Evolutionary conservation across 2,329 filamentous ascomycete genomes (phyloP).

Genomic region (Claviceps pusilla): DNA sequence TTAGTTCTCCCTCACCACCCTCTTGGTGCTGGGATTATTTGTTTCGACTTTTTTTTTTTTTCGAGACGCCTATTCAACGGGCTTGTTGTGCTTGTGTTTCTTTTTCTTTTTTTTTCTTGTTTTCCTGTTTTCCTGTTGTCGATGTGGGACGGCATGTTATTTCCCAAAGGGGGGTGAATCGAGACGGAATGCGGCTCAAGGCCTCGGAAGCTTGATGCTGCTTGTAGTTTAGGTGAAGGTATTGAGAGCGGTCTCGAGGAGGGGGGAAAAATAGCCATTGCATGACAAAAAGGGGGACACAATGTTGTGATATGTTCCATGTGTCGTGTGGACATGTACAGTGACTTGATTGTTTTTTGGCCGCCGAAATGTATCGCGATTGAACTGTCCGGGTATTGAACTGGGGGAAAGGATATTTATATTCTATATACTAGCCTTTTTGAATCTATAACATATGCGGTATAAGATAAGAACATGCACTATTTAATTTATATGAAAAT

Average conservation of each 20-base stretch:
- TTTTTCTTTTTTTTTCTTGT: neutral
- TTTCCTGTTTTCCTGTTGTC: neutral
- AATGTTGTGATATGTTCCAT: too few relatives aligned
- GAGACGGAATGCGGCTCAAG: neutral
- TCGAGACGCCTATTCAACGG: neutral
- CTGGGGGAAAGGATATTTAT: too few relatives aligned
- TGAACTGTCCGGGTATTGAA: too few relatives aligned
- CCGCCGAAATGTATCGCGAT: too few relatives aligned
- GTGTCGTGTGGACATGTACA: too few relatives aligned
- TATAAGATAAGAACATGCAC: too few relatives aligned
- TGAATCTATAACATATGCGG: too few relatives aligned
- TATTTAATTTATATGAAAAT: too few relatives aligned
- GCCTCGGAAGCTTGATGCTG: neutral
- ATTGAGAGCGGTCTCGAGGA: neutral
- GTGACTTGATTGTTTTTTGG: too few relatives aligned
- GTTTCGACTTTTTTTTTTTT: neutral
- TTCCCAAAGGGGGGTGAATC: neutral
- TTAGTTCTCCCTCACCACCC: neutral
- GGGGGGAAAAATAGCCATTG: neutral
- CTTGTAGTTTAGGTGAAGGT: neutral
- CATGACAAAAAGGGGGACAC: too few relatives aligned
- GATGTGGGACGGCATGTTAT: neutral
- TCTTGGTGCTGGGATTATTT: slow-evolving; percentile 1
- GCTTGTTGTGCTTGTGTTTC: neutral
- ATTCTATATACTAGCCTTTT: too few relatives aligned